Evolutionary conservation across 1,284 basidiomycete species (phyloP).

Genomic region (Leucoagaricus sp.): DNA sequence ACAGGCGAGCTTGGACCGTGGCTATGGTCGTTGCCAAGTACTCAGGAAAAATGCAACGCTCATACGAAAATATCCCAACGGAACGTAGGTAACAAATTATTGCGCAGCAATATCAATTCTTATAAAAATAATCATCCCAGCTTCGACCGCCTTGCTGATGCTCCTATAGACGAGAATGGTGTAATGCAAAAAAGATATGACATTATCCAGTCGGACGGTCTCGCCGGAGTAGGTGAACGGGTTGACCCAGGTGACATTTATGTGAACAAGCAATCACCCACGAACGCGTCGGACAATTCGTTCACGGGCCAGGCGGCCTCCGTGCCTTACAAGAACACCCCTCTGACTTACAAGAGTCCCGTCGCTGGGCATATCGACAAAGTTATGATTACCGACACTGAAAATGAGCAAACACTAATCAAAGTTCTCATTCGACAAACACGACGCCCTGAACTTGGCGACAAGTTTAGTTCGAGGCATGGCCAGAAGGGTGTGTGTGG

Average conservation of each 20-base stretch:
- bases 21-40: slow-evolving; percentile 97
- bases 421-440: slow-evolving; percentile 99
- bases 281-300: slow-evolving; percentile 85
- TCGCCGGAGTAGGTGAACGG: slow-evolving; percentile 93
- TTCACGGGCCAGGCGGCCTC: slow-evolving; percentile 79
- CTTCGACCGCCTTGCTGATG: slow-evolving; percentile 93
- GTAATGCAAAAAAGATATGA: slow-evolving; percentile 83
- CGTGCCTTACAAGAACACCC: slow-evolving; percentile 86
- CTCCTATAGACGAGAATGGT: slow-evolving; percentile 84
- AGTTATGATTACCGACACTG: slow-evolving; percentile 94
- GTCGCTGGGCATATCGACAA: slow-evolving; percentile 97
- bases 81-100: slow-evolving; percentile 67
- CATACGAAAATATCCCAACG: slow-evolving; percentile 96
- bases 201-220: slow-evolving; percentile 89
- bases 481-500: slow-evolving; percentile 99
- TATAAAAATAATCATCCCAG: slow-evolving; percentile 37
- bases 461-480: slow-evolving; percentile 98
- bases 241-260: slow-evolving; percentile 94
- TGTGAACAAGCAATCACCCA: slow-evolving; percentile 95
- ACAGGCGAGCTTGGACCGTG: slow-evolving; percentile 92
- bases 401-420: slow-evolving; percentile 96
- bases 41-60: slow-evolving; percentile 94
- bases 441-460: slow-evolving; percentile 92
- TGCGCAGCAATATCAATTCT: slow-evolving; percentile 1
- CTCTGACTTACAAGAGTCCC: slow-evolving; percentile 91